Evolutionary conservation across 805 yeast genomes (phyloP).

Genomic region (Ogataea nakhonphanomensis): DNA sequence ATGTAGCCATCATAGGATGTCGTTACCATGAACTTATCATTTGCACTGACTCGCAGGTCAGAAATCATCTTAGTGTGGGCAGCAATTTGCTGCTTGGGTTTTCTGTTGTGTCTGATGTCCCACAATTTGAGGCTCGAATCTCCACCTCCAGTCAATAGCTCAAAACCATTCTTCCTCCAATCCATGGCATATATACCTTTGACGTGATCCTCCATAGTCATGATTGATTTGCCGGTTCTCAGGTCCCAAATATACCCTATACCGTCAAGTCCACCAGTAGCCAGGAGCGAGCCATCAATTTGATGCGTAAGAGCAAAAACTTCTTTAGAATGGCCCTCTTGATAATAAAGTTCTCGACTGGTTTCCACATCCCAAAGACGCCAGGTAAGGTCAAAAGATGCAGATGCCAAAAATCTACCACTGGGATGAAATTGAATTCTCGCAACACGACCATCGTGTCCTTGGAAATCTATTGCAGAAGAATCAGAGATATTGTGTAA

Average conservation of each 20-base stretch:
- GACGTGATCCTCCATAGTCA: conserved; percentile 61
- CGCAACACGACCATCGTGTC: conserved; percentile 57
- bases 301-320: conserved; percentile 63
- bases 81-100: conserved; percentile 46
- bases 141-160: conserved; percentile 78
- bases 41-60: conserved; percentile 50
- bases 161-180: conserved; percentile 75
- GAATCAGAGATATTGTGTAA: conserved; percentile 2
- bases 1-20: conserved; percentile 70
- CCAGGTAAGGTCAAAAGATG: conserved; percentile 88
- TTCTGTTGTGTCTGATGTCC: conserved; percentile 62
- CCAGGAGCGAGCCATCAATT: conserved; percentile 71
- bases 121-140: conserved; percentile 79
- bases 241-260: conserved; percentile 80
- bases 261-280: conserved; percentile 78
- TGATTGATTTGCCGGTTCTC: conserved; percentile 65
- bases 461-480: conserved; percentile 25
- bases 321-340: conserved; percentile 84
- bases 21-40: conserved; percentile 48
- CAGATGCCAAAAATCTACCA: conserved; percentile 53
- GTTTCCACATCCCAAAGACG: conserved; percentile 72
- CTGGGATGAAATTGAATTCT: conserved; percentile 63
- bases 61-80: conserved; percentile 76
- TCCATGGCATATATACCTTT: conserved; percentile 66
- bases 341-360: conserved; percentile 51